Conservation (phyloP, 1,284 basidiomycete genomes). For the Leccinum holopus region DNA sequence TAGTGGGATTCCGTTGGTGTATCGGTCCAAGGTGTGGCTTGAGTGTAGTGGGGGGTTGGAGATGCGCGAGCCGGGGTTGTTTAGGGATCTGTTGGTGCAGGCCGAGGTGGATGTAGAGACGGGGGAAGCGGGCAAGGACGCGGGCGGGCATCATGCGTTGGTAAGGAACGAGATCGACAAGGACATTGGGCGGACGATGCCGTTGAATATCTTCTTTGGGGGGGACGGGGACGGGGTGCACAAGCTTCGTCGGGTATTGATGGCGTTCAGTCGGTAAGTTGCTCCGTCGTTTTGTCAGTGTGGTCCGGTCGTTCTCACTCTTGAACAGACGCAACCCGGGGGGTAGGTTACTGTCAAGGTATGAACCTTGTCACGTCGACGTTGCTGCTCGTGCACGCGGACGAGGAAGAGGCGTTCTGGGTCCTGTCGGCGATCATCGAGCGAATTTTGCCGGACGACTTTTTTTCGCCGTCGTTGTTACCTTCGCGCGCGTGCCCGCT, state of each 20-base stretch:
- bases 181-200: slow-evolving; percentile 93
- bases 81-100: slow-evolving; percentile 59
- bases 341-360: slow-evolving; percentile 87
- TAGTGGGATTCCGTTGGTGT: slow-evolving; percentile 84
- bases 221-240: slow-evolving; percentile 92
- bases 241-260: slow-evolving; percentile 86
- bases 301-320: not conserved
- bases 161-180: slow-evolving; percentile 86
- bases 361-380: slow-evolving; percentile 97
- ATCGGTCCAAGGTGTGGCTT: slow-evolving; percentile 86
- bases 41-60: slow-evolving; percentile 93
- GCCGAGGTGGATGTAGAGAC: slow-evolving; percentile 40
- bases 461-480: slow-evolving; percentile 79
- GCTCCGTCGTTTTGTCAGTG: not conserved
- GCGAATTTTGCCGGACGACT: slow-evolving; percentile 77
- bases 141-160: slow-evolving; percentile 42
- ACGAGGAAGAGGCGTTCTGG: slow-evolving; percentile 98
- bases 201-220: slow-evolving; percentile 95
- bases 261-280: slow-evolving; percentile 85
- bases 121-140: slow-evolving; percentile 18
- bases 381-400: slow-evolving; percentile 86
- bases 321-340: slow-evolving; percentile 69
- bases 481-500: slow-evolving; percentile 93
- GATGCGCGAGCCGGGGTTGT: slow-evolving; percentile 89
- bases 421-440: slow-evolving; percentile 89